These are phyloP conservation scores for Sporobolomyces roseus DNA, from an alignment of 768 basidiomycete genomes.

Conservation along the genomic window DNA sequence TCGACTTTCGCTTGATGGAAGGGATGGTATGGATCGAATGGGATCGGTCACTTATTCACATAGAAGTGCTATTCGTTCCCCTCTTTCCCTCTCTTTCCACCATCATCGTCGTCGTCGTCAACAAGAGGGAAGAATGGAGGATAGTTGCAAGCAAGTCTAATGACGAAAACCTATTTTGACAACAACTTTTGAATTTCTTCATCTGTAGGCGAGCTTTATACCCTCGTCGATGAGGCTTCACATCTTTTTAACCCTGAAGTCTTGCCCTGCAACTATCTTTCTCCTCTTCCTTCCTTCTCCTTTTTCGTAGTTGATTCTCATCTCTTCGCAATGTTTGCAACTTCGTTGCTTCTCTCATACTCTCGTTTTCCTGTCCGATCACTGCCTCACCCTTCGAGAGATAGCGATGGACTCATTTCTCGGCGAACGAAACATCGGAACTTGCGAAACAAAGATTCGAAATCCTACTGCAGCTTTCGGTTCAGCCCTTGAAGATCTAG, in stretches of 20 bases:
- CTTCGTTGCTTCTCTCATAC: too few species aligned
- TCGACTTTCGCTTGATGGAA: background rate
- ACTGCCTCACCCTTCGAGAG: too few species aligned
- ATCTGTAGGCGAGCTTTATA: slow-evolving; percentile 10
- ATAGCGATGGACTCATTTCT: too few species aligned
- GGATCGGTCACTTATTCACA: slow-evolving; percentile 14
- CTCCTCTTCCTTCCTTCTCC: background rate
- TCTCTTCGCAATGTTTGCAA: too few species aligned
- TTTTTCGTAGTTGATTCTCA: background rate
- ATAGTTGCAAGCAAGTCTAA: too few species aligned
- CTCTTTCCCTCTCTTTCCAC: background rate
- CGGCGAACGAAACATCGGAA: too few species aligned
- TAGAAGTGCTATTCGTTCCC: slow-evolving; percentile 13
- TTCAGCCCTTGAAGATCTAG: too few species aligned
- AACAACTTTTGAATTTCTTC: slow-evolving; percentile 38
- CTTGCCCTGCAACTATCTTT: slow-evolving; percentile 33
- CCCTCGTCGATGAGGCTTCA: slow-evolving; percentile 3
- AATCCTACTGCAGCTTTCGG: too few species aligned
- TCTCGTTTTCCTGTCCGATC: too few species aligned
- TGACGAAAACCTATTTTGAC: slow-evolving; percentile 20
- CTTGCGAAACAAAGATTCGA: too few species aligned
- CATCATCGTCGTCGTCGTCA: background rate
- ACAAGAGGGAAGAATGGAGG: background rate
- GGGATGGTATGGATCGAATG: background rate
- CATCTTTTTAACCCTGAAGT: slow-evolving; percentile 41